These are phyloP conservation scores for Forsythia suspensa DNA, from an alignment of 257 asterid species.

Conservation along the genomic window DNA sequence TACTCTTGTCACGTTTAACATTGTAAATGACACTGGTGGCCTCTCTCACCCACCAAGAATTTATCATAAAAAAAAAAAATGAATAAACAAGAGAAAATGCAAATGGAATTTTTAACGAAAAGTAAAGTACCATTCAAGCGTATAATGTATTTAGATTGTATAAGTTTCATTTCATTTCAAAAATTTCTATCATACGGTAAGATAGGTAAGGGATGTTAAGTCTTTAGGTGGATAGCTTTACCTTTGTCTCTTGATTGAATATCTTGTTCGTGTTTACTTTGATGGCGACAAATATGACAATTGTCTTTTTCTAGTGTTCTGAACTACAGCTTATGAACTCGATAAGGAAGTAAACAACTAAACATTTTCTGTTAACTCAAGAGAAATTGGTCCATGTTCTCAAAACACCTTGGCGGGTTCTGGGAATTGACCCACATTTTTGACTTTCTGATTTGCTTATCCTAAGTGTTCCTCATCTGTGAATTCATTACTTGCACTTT, in stretches of 20 bases:
- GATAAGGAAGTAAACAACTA: background rate
- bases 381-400: background rate
- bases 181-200: background rate
- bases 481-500: background rate
- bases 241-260: slow-evolving; percentile 3
- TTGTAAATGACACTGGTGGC: background rate
- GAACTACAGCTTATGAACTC: background rate
- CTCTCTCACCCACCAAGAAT: background rate
- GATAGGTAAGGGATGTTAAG: background rate
- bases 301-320: background rate
- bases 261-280: background rate
- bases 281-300: background rate
- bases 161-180: background rate
- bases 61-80: background rate
- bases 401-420: background rate
- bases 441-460: background rate
- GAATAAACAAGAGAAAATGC: background rate
- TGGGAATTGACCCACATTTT: background rate
- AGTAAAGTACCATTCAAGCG: background rate
- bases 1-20: background rate
- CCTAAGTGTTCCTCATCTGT: background rate
- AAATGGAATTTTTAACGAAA: background rate
- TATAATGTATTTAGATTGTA: background rate
- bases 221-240: background rate
- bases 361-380: background rate